Conservation (phyloP, 1,284 basidiomycete species). For the Moesziomyces globuligerus region DNA sequence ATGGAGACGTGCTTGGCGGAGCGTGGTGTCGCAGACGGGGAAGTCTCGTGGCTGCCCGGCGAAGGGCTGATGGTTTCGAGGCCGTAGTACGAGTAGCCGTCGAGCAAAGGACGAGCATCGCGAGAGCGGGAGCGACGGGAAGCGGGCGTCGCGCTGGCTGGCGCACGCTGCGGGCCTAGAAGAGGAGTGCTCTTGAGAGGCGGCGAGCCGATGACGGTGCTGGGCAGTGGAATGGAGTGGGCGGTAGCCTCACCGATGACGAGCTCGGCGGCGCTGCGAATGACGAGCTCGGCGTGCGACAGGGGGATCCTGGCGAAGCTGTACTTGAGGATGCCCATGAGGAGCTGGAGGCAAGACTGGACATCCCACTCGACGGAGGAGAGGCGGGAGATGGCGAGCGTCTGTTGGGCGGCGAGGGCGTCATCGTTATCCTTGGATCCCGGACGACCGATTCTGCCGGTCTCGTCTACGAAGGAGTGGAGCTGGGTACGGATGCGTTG, state of each 20-base stretch:
- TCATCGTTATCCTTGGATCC: constrained; percentile 14
- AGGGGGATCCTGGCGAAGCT: constrained; percentile 57
- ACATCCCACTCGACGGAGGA: constrained; percentile 53
- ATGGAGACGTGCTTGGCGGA: constrained; percentile 29
- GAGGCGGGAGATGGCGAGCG: constrained; percentile 18
- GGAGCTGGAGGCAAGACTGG: constrained; percentile 50
- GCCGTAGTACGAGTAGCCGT: constrained; percentile 65
- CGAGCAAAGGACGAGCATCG: constrained; percentile 47
- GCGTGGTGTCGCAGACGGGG: constrained; percentile 44
- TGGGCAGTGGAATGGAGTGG: constrained; percentile 19
- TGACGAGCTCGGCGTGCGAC: constrained; percentile 49
- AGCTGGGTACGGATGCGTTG: constrained; percentile 47
- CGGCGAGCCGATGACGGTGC: constrained; percentile 33
- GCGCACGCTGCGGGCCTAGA: constrained; percentile 21
- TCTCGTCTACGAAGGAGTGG: constrained; percentile 19
- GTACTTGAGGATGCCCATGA: constrained; percentile 63
- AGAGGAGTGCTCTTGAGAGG: constrained; percentile 24
- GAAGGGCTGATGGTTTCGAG: constrained; percentile 55
- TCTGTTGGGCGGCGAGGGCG: constrained; percentile 13
- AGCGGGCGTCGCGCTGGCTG: constrained; percentile 13
- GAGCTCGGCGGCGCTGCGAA: constrained; percentile 46
- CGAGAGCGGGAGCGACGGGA: constrained; percentile 48
- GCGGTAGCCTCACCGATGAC: constrained; percentile 38
- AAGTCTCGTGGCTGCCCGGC: constrained; percentile 39
- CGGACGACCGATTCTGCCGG: constrained; percentile 9